Evolutionary conservation across 2,329 filamentous ascomycete species (phyloP), one percentile per base, ranked within the genome.

Genomic region (Colletotrichum musae): DNA sequence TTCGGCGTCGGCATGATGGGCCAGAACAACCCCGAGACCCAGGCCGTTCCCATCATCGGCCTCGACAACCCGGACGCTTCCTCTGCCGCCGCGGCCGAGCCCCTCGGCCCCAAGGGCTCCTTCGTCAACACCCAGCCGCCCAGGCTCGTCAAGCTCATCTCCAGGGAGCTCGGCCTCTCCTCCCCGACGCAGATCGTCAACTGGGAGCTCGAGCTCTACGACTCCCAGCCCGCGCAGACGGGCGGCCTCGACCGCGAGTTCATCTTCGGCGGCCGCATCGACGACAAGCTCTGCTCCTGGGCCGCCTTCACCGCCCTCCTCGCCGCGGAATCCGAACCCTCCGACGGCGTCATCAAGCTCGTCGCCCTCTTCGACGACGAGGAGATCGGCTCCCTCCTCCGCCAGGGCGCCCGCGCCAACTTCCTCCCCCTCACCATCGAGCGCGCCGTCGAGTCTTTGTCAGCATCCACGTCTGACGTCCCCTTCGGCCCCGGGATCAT

Each of bases 261-360:
- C 79, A 97, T 99, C 81, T 97, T 95, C 73, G 95, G 94, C 9
- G 95, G 95, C 68, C 92, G 96, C 62, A 96, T 98, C 73, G 96
- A 99, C 78, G 96, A 99, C 83, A 98, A 98, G 85, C 91, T 99
- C 54, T 98, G 96, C 86, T 97, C 93, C 39, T 98, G 94, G 91
- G 90, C 94, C 7, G 95, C 96, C 7, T 87, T 98, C 60, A 91
- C 95, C 80, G 95, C 90, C 4, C 90, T 99, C 0, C 85, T 98
- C 32, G 90, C 92, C 58, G 89, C 91, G 18, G 84, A 88, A 13
- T 82, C 86, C 47, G 84, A 80, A 73, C 83, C 87, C 1, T 79
- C 84, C 10, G 88, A 92, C 70, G 87, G 91, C n/a, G 88, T 92
- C 62, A 90, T 98, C 80, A 97, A 97, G 82, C 86, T 98, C 64